Evolutionary conservation across 2,329 filamentous ascomycete species (phyloP).

Genomic region (Botrytis medusae): DNA sequence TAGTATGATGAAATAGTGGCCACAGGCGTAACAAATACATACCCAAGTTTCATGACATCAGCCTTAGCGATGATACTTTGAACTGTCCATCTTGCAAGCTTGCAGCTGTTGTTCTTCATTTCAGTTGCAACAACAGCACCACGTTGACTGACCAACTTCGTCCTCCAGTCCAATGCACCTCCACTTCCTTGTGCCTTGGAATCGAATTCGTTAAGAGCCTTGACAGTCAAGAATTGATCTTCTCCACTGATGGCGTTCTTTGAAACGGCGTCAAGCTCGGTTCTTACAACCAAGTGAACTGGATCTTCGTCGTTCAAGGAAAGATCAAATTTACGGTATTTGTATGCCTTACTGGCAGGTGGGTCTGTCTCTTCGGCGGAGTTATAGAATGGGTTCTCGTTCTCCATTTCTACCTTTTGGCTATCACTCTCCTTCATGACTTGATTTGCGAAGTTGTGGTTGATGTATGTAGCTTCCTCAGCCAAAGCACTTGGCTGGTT

Average conservation of each 20-base stretch:
- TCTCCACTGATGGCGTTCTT: conserved; percentile 93
- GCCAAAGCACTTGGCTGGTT: conserved; percentile 93
- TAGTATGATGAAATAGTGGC: conserved; percentile 6
- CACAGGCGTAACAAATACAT: conserved; percentile 43
- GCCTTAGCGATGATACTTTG: conserved; percentile 96
- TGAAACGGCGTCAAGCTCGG: conserved; percentile 91
- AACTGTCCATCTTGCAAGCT: conserved; percentile 95
- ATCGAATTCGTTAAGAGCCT: conserved; percentile 98
- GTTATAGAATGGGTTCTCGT: conserved; percentile 98
- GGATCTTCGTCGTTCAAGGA: conserved; percentile 89
- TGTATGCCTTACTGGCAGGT: conserved; percentile 94
- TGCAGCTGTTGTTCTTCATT: conserved; percentile 99
- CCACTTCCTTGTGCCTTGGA: conserved; percentile 95
- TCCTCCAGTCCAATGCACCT: conserved; percentile 93
- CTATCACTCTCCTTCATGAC: conserved; percentile 80
- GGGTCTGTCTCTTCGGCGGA: conserved; percentile 88
- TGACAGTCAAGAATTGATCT: conserved; percentile 87
- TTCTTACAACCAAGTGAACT: conserved; percentile 87
- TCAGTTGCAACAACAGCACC: conserved; percentile 97
- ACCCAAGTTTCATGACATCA: conserved; percentile 99
- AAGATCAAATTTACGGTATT: conserved; percentile 95
- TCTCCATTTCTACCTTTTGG: conserved; percentile 76
- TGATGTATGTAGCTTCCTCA: conserved; percentile 98
- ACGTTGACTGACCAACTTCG: conserved; percentile 89
- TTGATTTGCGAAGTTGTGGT: conserved; percentile 99